A percentile compares a stretch with the other conserved stretches of the same genome.
These are phyloP conservation scores for Phytophthora boehmeriae DNA, from an alignment of 352 stramenopile species.

Conservation along the genomic window DNA sequence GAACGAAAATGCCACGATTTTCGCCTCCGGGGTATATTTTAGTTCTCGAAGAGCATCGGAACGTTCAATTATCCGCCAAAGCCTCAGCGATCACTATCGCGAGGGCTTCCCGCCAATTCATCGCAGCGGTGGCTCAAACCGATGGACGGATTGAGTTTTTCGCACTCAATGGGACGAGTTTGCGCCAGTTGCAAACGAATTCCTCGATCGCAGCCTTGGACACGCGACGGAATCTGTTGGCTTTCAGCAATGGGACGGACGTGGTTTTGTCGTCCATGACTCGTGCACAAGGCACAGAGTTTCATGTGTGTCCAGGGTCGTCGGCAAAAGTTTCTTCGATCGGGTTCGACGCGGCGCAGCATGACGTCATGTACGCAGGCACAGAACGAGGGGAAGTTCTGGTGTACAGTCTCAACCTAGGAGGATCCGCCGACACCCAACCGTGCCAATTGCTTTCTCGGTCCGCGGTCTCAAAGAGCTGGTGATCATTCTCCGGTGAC, in stretches of 20 bases:
- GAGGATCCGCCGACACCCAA: slow-evolving; percentile 4
- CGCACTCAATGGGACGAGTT: slow-evolving; percentile 48
- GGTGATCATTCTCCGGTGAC: slow-evolving; percentile 2
- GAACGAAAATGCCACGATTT: not conserved
- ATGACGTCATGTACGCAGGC: slow-evolving; percentile 53
- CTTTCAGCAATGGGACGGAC: slow-evolving; percentile 42
- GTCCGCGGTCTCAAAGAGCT: slow-evolving; percentile 3
- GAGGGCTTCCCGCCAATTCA: slow-evolving; percentile 23
- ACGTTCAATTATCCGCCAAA: not conserved
- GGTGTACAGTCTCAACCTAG: slow-evolving; percentile 29
- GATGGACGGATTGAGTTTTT: slow-evolving; percentile 36
- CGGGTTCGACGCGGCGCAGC: slow-evolving; percentile 43
- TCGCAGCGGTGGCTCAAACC: slow-evolving; percentile 19
- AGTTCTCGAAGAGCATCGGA: slow-evolving; percentile 3
- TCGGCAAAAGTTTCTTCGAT: slow-evolving; percentile 42
- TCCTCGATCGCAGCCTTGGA: slow-evolving; percentile 33
- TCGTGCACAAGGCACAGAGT: slow-evolving; percentile 27
- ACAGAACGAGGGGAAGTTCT: slow-evolving; percentile 56
- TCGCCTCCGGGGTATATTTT: slow-evolving; percentile 3
- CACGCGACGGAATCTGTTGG: slow-evolving; percentile 45
- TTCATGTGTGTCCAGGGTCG: slow-evolving; percentile 49
- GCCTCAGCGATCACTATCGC: slow-evolving; percentile 14
- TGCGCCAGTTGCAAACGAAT: slow-evolving; percentile 41
- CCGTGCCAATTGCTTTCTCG: slow-evolving; percentile 23
- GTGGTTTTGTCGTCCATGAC: slow-evolving; percentile 40